These are phyloP conservation scores for Epichloe glyceriae DNA, from an alignment of 2,329 filamentous ascomycete species.

Conservation along the genomic window DNA sequence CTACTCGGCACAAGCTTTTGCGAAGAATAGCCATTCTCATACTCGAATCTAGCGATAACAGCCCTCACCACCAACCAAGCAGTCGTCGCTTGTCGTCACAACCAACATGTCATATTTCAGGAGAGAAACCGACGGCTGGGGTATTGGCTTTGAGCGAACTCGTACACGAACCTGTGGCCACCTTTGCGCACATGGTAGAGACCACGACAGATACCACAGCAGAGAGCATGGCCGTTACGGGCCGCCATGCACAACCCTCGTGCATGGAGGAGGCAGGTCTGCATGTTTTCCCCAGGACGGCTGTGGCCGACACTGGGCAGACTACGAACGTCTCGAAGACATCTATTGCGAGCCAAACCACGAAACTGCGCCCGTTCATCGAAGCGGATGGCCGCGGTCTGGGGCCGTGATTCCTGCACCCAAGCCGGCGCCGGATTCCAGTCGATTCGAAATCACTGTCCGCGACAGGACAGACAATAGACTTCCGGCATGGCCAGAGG, in stretches of 20 bases:
- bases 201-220: neutral
- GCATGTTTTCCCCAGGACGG: no score
- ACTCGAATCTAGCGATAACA: no score
- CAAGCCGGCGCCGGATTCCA: neutral
- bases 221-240: no score
- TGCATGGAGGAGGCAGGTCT: no score
- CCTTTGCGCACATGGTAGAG: neutral
- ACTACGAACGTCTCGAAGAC: no score
- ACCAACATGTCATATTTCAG: neutral
- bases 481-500: neutral
- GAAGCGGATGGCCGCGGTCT: neutral
- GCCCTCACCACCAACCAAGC: no score
- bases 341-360: neutral
- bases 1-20: neutral
- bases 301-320: no score
- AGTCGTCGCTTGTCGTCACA: neutral
- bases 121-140: neutral
- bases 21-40: neutral
- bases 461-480: conserved; percentile 1
- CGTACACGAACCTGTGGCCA: neutral
- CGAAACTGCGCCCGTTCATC: neutral
- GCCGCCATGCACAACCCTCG: no score
- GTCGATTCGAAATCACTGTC: neutral
- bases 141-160: neutral
- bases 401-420: neutral